Evolutionary conservation across 2,329 filamentous ascomycete species (phyloP).

Genomic region (Bipolaris victoriae): DNA sequence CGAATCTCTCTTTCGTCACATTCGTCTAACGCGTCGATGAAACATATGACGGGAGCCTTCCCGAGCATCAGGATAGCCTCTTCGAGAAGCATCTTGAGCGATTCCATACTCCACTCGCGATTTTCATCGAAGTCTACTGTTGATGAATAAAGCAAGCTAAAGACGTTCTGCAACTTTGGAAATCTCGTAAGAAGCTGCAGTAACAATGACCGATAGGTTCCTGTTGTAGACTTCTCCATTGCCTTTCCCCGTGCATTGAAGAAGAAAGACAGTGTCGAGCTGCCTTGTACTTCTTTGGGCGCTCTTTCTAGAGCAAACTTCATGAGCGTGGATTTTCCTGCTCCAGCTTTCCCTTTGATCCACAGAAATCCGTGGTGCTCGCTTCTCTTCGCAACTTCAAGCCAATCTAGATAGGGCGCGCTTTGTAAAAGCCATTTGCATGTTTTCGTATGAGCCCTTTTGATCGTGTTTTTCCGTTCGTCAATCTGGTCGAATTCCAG

Average conservation of each 20-base stretch:
- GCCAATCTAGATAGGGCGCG: constrained; percentile 49
- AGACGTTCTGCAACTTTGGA: constrained; percentile 16
- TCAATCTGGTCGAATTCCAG: constrained; percentile 52
- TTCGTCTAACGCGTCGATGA: constrained; percentile 58
- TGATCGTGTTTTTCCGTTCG: constrained; percentile 47
- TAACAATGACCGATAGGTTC: constrained; percentile 35
- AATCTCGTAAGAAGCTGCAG: constrained; percentile 30
- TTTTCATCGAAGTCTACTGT: background rate
- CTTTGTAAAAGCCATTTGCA: constrained; percentile 52
- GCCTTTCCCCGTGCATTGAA: constrained; percentile 35
- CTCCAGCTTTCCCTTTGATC: constrained; percentile 52
- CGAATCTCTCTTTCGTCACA: constrained; percentile 53
- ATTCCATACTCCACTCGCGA: constrained; percentile 20
- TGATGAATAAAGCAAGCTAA: background rate
- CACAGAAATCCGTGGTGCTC: constrained; percentile 53
- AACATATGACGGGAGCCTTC: constrained; percentile 25
- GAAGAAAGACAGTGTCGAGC: constrained; percentile 28
- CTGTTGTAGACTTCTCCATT: constrained; percentile 30
- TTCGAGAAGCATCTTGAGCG: constrained; percentile 27
- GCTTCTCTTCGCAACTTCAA: constrained; percentile 33
- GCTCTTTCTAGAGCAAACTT: constrained; percentile 35
- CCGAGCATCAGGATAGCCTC: constrained; percentile 22
- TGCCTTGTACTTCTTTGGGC: constrained; percentile 13
- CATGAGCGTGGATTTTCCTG: constrained; percentile 54
- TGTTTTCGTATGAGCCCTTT: constrained; percentile 47